phyloP scores from a whole-genome alignment of 2,329 filamentous ascomycete genomes.

The Epichloe sp. region DNA sequence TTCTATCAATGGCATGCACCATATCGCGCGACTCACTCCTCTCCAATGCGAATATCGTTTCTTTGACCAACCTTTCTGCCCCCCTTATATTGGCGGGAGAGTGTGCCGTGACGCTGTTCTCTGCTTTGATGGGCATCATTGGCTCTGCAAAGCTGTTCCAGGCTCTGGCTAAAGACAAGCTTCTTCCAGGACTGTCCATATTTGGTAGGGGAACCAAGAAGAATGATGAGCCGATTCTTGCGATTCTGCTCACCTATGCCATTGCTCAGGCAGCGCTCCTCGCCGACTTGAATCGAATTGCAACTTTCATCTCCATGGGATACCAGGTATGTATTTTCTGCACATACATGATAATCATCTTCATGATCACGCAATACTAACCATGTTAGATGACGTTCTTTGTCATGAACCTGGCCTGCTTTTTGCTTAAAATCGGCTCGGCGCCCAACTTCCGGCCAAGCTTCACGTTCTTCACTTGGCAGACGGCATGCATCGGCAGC shows the following conservation, averaged over 20 bases:
- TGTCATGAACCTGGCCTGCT: constrained; percentile 78
- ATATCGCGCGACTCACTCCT: constrained; percentile 64
- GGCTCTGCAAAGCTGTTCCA: constrained; percentile 76
- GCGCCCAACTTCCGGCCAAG: constrained; percentile 81
- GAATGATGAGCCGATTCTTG: constrained; percentile 61
- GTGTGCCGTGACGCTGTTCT: constrained; percentile 73
- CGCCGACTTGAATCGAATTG: constrained; percentile 76
- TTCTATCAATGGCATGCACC: constrained; percentile 64
- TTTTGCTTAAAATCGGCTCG: constrained; percentile 73
- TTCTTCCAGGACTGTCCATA: constrained; percentile 61
- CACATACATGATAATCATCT: too few species aligned
- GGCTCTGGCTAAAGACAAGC: constrained; percentile 64
- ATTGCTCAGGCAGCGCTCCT: constrained; percentile 71
- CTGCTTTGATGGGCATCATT: constrained; percentile 75
- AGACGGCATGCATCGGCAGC: constrained; percentile 63
- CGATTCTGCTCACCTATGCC: constrained; percentile 62
- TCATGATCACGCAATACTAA: background rate
- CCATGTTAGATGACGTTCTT: constrained; percentile 63
- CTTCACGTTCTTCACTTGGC: constrained; percentile 82
- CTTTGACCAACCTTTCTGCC: constrained; percentile 65
- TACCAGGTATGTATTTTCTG: constrained; percentile 44
- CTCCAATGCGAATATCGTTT: constrained; percentile 64
- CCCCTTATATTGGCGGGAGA: constrained; percentile 69
- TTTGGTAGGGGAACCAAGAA: constrained; percentile 63
- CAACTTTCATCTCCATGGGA: constrained; percentile 80